Evolutionary conservation across 1,139 yeast species (phyloP), one percentile per base, ranked within the genome.

Genomic region (Taphrina communis): DNA sequence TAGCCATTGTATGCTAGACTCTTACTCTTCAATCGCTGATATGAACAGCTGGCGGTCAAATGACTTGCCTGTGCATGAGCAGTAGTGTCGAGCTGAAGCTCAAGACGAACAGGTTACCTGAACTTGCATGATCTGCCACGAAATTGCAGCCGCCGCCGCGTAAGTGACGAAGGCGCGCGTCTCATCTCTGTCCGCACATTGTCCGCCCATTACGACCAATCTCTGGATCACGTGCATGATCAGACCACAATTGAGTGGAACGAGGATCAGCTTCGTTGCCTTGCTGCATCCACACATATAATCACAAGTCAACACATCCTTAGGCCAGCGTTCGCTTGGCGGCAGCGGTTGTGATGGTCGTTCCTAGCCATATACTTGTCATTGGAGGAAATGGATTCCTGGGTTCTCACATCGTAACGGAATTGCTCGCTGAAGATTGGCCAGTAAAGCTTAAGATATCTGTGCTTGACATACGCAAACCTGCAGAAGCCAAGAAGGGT

Each of bases 321-420:
- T 25, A 4, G 31, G 31, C 4, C 31, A 25, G 31, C 4, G 1
- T 25, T 25, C 31, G 31, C 31, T 4, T 25, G 31, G 31, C 31
- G 31, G 31, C 4, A 25, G 31, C 31, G 31, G 31, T 25, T 25
- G 31, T 25, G 14, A 41, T 56, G 60, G 36, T 35, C 17, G 53
- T 58, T 19, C 62, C 62, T 21, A 11, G 39, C n/a, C 59, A 44
- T 42, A 44, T 63, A 31, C 61, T 63, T 14, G 44, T 63, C 48
- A 63, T 63, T 36, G 67, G 67, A 14, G 67, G 67, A 19, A 63
- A 53, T 17, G 99, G 99, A 0, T 95, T 95, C 75, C 83, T 95
- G 44, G 99, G 99, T 1, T 86, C 91, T 61, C 98, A 94, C 75
- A 82, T 95, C 73, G 86, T 94, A 65, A 93, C 93, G 74, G 96